Evolutionary conservation across 768 basidiomycete genomes (phyloP).

Genomic region (Termitomyces sp.): DNA sequence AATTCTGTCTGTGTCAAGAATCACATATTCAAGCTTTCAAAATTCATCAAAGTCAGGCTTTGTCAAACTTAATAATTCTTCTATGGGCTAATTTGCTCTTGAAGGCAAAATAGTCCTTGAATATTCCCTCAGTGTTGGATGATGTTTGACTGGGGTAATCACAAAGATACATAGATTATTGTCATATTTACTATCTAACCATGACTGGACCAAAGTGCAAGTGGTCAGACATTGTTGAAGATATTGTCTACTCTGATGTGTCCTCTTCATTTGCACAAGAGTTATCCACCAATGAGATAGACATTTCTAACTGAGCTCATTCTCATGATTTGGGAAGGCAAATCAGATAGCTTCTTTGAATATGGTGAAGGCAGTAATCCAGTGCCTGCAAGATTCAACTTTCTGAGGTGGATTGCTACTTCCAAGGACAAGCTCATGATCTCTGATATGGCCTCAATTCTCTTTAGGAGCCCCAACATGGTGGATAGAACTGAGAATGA

Average conservation of each 20-base stretch:
- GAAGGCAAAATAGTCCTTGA: constrained; percentile 18
- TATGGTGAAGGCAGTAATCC: constrained; percentile 17
- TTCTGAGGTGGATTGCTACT: neutral
- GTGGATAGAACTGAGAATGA: neutral
- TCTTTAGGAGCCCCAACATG: neutral
- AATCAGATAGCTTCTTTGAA: constrained; percentile 16
- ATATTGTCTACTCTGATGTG: constrained; percentile 8
- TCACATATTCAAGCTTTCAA: too few relatives aligned
- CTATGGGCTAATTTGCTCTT: constrained; percentile 2
- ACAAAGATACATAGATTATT: neutral
- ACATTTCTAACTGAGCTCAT: constrained; percentile 47
- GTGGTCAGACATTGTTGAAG: constrained; percentile 7
- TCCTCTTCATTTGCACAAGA: constrained; percentile 6
- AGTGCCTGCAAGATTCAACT: neutral
- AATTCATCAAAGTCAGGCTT: constrained; percentile 6
- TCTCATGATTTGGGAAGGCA: constrained; percentile 22
- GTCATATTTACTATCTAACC: neutral
- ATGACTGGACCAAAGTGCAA: constrained; percentile 17
- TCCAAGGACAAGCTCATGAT: neutral
- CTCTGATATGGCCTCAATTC: neutral
- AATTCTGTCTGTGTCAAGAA: neutral
- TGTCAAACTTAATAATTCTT: constrained; percentile 26
- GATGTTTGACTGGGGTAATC: neutral
- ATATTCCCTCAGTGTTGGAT: constrained; percentile 17
- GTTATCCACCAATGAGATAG: constrained; percentile 38